A percentile compares a stretch with the other conserved stretches of the same genome.
These are phyloP conservation scores for Phytophthora sp. DNA, from an alignment of 352 stramenopile species.

Conservation along the genomic window DNA sequence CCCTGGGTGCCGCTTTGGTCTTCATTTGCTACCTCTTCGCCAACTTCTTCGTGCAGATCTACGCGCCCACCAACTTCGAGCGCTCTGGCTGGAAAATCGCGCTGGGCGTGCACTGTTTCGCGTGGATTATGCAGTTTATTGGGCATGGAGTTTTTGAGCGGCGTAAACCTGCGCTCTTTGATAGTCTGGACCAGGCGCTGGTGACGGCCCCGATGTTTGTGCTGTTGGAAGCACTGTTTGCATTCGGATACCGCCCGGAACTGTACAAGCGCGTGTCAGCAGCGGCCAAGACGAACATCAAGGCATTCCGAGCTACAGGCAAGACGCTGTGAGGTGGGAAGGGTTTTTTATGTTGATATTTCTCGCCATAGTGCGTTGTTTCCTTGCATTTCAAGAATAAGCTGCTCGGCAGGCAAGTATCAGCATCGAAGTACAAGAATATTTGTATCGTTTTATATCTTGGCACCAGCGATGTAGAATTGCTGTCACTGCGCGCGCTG, in stretches of 20 bases:
- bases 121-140: constrained; percentile 88
- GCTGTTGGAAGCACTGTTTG: constrained; percentile 79
- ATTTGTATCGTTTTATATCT: too few relatives aligned
- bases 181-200: constrained; percentile 84
- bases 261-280: constrained; percentile 64
- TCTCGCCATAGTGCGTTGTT: too few relatives aligned
- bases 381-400: too few relatives aligned
- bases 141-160: constrained; percentile 88
- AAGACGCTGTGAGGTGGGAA: constrained; percentile 39
- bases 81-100: constrained; percentile 59
- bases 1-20: constrained; percentile 59
- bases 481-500: too few relatives aligned
- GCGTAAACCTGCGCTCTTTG: constrained; percentile 81
- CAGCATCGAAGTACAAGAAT: too few relatives aligned
- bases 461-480: too few relatives aligned
- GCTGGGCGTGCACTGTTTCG: constrained; percentile 56
- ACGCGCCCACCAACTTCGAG: constrained; percentile 41
- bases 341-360: too few relatives aligned
- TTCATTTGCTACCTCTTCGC: constrained; percentile 60
- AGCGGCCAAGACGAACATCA: constrained; percentile 66
- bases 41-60: constrained; percentile 58
- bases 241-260: constrained; percentile 76
- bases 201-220: constrained; percentile 90
- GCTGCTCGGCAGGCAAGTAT: too few relatives aligned
- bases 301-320: constrained; percentile 47